phyloP scores from a whole-genome alignment of 169 alveolate species.

The Plasmodium fragile region DNA sequence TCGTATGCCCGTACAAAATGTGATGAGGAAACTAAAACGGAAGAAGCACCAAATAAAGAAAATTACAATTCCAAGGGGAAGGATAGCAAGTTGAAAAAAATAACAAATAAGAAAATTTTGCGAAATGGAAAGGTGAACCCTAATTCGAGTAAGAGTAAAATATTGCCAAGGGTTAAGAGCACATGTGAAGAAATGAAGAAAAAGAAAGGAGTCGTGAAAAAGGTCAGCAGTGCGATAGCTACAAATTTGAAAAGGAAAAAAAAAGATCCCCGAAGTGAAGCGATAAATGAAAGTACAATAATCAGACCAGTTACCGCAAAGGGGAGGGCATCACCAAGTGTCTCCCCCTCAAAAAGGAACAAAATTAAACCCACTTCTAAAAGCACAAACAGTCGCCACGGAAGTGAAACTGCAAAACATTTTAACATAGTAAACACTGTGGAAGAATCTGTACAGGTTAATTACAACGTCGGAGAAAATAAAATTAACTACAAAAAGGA shows the following conservation, averaged over 20 bases:
- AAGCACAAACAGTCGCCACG: neutral
- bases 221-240: neutral
- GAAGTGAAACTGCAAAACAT: neutral
- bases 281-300: neutral
- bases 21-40: neutral
- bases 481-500: conserved; percentile 31
- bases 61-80: neutral
- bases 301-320: neutral
- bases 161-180: neutral
- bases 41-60: neutral
- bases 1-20: neutral
- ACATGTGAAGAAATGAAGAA: neutral
- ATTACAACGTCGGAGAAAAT: neutral
- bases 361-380: neutral
- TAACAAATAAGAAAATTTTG: neutral
- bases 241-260: neutral
- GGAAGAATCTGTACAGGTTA: neutral
- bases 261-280: neutral
- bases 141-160: neutral
- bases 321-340: neutral
- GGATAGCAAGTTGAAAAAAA: neutral
- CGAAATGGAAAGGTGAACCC: neutral
- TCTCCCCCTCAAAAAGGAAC: neutral
- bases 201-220: neutral
- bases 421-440: neutral